Conservation (phyloP, 2,329 filamentous ascomycete genomes). For the Phialemonium atrogriseum region DNA sequence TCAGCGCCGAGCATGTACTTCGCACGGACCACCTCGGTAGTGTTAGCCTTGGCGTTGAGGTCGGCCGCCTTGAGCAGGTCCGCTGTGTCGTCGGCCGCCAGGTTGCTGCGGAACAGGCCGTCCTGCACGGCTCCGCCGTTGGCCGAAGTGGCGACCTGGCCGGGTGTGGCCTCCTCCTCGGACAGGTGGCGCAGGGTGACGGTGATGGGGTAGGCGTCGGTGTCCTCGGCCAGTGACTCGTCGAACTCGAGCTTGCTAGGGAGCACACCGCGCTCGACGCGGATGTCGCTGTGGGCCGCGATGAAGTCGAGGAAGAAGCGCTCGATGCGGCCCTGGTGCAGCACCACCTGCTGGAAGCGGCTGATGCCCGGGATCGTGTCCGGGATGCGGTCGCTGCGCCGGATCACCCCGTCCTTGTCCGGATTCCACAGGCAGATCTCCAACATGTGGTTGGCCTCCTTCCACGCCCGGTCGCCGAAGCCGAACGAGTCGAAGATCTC, state of each 20-base stretch:
- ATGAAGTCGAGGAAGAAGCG: constrained; percentile 40
- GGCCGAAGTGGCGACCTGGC: constrained; percentile 12
- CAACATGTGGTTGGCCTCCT: constrained; percentile 61
- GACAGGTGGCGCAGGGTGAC: constrained; percentile 46
- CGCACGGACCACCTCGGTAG: constrained; percentile 37
- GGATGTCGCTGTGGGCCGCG: constrained; percentile 20
- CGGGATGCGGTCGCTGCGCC: constrained; percentile 49
- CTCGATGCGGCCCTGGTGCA: constrained; percentile 67
- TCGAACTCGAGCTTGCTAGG: constrained; percentile 44
- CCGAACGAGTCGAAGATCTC: constrained; percentile 70
- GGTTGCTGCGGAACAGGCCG: constrained; percentile 48
- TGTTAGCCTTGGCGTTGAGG: constrained; percentile 16
- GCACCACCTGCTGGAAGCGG: constrained; percentile 55
- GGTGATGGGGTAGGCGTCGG: constrained; percentile 46
- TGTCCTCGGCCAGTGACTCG: constrained; percentile 32
- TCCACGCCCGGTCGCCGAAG: constrained; percentile 55
- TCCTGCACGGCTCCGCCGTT: constrained; percentile 29
- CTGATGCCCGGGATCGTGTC: constrained; percentile 55
- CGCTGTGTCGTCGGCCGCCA: constrained; percentile 43
- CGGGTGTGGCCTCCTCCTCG: constrained; percentile 44
- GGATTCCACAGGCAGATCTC: constrained; percentile 59
- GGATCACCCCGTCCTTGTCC: constrained; percentile 45
- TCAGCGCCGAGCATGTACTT: constrained; percentile 63
- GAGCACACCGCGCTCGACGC: constrained; percentile 48
- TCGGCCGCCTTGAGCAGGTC: constrained; percentile 26